Conservation (phyloP, 140 eudicot species). For the Oenanthe javanica region DNA sequence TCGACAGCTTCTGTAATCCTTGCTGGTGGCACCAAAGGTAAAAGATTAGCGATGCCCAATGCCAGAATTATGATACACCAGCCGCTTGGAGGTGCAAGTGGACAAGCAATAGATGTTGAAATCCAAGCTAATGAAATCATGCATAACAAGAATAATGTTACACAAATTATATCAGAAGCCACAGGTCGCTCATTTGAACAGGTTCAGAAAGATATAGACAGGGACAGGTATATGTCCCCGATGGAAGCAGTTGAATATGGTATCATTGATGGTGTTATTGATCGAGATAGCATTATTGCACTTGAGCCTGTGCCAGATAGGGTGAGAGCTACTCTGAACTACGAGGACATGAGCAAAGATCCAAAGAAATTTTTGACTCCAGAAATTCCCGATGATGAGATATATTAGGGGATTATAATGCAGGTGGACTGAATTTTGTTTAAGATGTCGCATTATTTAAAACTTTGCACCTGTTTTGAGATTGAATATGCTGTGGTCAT, state of each 20-base stretch:
- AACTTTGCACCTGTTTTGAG: background rate
- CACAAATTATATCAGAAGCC: constrained; percentile 44
- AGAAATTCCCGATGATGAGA: constrained; percentile 92
- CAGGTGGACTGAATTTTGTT: background rate
- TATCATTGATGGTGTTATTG: constrained; percentile 76
- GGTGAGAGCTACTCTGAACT: constrained; percentile 53
- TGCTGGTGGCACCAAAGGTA: constrained; percentile 93
- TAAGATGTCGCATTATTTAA: background rate
- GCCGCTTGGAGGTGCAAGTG: constrained; percentile 87
- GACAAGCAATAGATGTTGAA: constrained; percentile 80
- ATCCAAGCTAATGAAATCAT: constrained; percentile 74
- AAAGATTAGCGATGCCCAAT: constrained; percentile 90
- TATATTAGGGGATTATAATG: constrained; percentile 33
- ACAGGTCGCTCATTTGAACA: constrained; percentile 68
- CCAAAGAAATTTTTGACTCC: constrained; percentile 62
- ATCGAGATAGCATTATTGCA: constrained; percentile 73
- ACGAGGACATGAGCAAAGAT: constrained; percentile 47
- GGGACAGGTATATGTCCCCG: constrained; percentile 90
- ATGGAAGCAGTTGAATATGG: constrained; percentile 95
- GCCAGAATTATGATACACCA: constrained; percentile 90
- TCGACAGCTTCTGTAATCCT: constrained; percentile 87
- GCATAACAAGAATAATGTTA: constrained; percentile 58
- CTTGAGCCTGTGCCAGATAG: constrained; percentile 74
- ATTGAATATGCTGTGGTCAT: background rate
- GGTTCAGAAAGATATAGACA: constrained; percentile 75